These are phyloP conservation scores for Kwoniella mangroviensis DNA, from an alignment of 768 basidiomycete genomes.

Conservation along the genomic window DNA sequence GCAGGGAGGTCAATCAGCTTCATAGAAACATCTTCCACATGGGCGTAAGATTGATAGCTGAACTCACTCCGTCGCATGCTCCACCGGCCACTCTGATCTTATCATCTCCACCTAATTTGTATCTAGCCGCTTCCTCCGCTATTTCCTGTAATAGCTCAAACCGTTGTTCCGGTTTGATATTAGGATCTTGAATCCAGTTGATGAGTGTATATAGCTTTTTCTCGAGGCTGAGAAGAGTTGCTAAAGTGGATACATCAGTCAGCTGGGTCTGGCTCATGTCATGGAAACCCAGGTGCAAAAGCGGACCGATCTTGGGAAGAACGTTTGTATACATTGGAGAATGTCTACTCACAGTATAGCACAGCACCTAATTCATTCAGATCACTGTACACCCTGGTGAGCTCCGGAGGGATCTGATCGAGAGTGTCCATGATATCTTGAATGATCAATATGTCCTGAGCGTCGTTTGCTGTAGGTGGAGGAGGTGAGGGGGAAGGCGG, in stretches of 20 bases:
- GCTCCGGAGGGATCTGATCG: constrained; percentile 89
- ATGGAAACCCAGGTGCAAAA: no score
- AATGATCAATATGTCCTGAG: constrained; percentile 52
- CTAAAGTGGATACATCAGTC: constrained; percentile 58
- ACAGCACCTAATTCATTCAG: constrained; percentile 98
- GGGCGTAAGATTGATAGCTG: no score
- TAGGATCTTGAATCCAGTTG: constrained; percentile 68
- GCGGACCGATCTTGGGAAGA: not conserved
- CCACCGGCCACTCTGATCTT: constrained; percentile 93
- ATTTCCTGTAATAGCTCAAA: constrained; percentile 88
- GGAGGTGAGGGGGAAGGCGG: constrained; percentile 36
- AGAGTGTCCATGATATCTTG: constrained; percentile 69
- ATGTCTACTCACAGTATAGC: constrained; percentile 61
- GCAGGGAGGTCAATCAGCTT: no score
- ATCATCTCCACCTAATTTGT: constrained; percentile 95
- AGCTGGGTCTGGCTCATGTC: not conserved
- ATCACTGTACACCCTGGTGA: constrained; percentile 93
- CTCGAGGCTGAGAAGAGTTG: constrained; percentile 79
- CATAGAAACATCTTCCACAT: no score
- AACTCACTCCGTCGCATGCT: constrained; percentile 82
- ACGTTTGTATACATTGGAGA: not conserved
- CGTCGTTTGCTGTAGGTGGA: constrained; percentile 29
- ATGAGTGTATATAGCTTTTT: constrained; percentile 76
- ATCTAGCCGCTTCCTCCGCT: constrained; percentile 86
- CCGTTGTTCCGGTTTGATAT: constrained; percentile 63